Evolutionary conservation across 225 moss, liverwort and hornwort species (phyloP), one percentile per base, ranked within the genome.

Genomic region (Bryoerythrophyllum caledonicum): DNA sequence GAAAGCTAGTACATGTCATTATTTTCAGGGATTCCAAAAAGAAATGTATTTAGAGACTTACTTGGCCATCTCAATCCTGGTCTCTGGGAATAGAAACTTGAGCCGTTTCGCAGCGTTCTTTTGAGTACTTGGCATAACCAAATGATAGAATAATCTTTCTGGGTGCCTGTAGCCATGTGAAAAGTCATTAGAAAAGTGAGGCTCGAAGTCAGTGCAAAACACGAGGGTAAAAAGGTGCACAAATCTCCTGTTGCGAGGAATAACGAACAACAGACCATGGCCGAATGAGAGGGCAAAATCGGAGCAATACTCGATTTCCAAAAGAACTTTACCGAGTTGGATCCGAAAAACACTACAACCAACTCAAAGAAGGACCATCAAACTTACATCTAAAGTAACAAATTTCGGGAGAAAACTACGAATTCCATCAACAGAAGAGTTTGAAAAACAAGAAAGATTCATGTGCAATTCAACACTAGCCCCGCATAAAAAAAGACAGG

Each of bases 71-170:
- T 92, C 88, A 51, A 92, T 55, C 54, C 56, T 76, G 38, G 82
- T 87, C 48, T 67, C 37, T 8, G 87, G 89, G 34, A 92, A 88
- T 6, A 86, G 81, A 28, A 84, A 34, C 71, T 74, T 86, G 24
- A 95, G 74, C 72, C 70, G 86, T 35, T 76, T 81, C 35, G 87
- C 90, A 57, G 88, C 60, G 20, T 81, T 24, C 61, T 46, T 87
- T 44, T 81, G 83, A 78, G 58, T 85, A 4, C 63, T 17, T 21
- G 91, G 89, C 80, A 91, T 89, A 26, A 92, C 81, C 80, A 95
- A 72, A 80, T 95, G 86, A 74, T 88, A 94, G 55, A 76, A 79
- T 54, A 95, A 78, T 20, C 89, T 75, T 71, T 91, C 89, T 35
- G 92, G 92, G 86, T 89, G 89, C 76, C 92, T 94, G 87, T 83